Evolutionary conservation across 768 basidiomycete species (phyloP).

Genomic region (Rhodosporidiobolus sp.): DNA sequence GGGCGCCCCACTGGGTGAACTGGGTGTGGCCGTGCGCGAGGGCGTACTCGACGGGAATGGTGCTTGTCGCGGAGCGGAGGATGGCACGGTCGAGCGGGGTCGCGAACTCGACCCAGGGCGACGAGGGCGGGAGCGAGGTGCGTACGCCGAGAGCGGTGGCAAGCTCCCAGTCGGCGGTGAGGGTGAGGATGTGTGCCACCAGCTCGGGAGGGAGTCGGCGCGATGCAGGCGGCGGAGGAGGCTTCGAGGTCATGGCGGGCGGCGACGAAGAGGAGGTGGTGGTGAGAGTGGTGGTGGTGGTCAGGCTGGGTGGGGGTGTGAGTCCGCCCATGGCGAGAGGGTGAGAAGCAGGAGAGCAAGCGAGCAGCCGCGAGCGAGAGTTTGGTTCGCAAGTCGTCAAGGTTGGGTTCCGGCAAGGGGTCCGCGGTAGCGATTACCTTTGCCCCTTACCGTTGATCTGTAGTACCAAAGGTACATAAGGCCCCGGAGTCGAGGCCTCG

Average conservation of each 20-base stretch:
- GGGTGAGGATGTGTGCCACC: slow-evolving; percentile 29
- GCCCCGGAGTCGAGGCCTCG: no score
- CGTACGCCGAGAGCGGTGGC: slow-evolving; percentile 71
- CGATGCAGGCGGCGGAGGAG: not conserved
- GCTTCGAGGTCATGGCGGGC: not conserved
- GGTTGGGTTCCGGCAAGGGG: no score
- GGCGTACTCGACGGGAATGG: slow-evolving; percentile 60
- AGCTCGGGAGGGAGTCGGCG: slow-evolving; percentile 39
- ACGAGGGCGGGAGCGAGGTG: slow-evolving; percentile 63
- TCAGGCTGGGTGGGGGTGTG: not conserved
- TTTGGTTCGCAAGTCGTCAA: not conserved
- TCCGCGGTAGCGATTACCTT: no score
- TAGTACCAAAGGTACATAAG: no score
- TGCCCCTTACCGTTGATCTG: no score
- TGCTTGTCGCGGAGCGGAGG: slow-evolving; percentile 57
- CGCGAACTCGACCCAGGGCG: slow-evolving; percentile 65
- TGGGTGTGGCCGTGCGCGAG: slow-evolving; percentile 58
- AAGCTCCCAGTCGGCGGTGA: slow-evolving; percentile 67
- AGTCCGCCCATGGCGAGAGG: not conserved
- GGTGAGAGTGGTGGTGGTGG: not conserved
- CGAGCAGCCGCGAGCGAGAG: not conserved
- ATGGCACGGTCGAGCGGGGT: slow-evolving; percentile 68
- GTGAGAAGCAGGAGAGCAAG: not conserved
- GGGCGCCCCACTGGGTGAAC: slow-evolving; percentile 68
- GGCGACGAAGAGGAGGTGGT: no score